Base-by-base conservation (phyloP, 1,139 yeast genomes). In the Hyphopichia wangnamkhiaoensis region DNA sequence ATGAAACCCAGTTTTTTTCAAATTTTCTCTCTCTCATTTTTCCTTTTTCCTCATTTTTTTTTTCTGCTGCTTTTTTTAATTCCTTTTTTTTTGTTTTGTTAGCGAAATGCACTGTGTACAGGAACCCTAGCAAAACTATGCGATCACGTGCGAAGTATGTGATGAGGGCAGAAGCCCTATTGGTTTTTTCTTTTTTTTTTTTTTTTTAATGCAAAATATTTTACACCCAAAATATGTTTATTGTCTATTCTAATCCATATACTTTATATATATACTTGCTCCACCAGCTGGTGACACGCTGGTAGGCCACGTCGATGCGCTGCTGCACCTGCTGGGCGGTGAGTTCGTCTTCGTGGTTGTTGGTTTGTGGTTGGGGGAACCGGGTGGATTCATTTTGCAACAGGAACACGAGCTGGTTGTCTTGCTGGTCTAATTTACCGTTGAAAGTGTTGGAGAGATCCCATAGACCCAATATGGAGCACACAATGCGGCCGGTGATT, bases 381-480 rank as follows among this genome's bases (percentile, higher is more conserved):
- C 10, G 9, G 10, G 24, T 21, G 24, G 7, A 10, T 7, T 7
- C 10, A 21, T 21, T 21, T 7, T 29, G 25, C 4, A 14, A 25
- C 12, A 14, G 30, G 8, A 43, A 37, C 5, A 28, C 25, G 26
- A 46, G 14, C 5, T 26, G 35, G 9, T 33, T 44, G 7, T 44
- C 50, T 1, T 42, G 37, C 12, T 40, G 35, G 5, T 24, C 23
- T 20, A 61, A 29, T 14, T 43, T 35, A 31, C 56, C 52, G n/a
- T 48, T 46, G 37, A 47, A 51, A 23, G 35, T 54, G 46, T 61
- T 61, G 9, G 47, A 35, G 16, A 68, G 44, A 39, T 66, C 69
- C 70, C 71, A 67, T 25, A 64, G 34, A 3, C 69, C 72, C 28
- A 66, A 41, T 16, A 55, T 46, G 14, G 67, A 57, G 41, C 68